phyloP scores from a whole-genome alignment of 805 yeast species.

The Myxozyma udenii region DNA sequence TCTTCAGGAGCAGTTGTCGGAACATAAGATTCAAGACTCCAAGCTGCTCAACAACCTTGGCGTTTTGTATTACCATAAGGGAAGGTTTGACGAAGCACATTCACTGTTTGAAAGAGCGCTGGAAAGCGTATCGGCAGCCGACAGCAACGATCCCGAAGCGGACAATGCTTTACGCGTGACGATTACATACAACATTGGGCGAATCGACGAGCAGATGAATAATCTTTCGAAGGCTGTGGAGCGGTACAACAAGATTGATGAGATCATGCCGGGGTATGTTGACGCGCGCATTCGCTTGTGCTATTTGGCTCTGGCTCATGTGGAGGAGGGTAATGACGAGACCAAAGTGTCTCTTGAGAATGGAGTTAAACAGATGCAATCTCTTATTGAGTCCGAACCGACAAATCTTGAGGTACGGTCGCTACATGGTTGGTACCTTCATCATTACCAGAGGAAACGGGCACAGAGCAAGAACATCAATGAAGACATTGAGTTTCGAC shows the following conservation, averaged over 20 bases:
- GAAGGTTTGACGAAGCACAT: conserved; percentile 57
- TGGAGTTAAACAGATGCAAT: conserved; percentile 50
- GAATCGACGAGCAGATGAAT: conserved; percentile 57
- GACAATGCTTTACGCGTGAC: conserved; percentile 40
- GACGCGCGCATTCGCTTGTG: conserved; percentile 72
- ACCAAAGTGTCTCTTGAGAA: conserved; percentile 25
- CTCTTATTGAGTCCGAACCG: conserved; percentile 52
- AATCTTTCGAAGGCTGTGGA: conserved; percentile 41
- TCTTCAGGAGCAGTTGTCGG: conserved; percentile 41
- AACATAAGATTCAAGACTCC: conserved; percentile 28
- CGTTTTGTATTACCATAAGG: conserved; percentile 68
- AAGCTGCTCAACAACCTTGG: conserved; percentile 76
- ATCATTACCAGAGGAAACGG: conserved; percentile 37
- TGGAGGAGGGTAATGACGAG: conserved; percentile 36
- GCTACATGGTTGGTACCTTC: conserved; percentile 85
- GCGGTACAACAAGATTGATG: conserved; percentile 56
- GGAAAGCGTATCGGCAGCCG: conserved; percentile 31
- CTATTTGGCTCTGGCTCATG: conserved; percentile 51
- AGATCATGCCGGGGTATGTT: conserved; percentile 62
- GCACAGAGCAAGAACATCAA: conserved; percentile 47
- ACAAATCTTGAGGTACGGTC: conserved; percentile 81
- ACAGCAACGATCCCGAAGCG: conserved; percentile 34
- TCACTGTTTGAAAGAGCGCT: conserved; percentile 53
- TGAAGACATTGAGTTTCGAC: conserved; percentile 63
- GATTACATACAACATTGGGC: conserved; percentile 70